A percentile compares a stretch with the other conserved stretches of the same genome.
Evolutionary conservation across 805 yeast genomes (phyloP).

Genomic region (Kodamaea kaohsiungensis): DNA sequence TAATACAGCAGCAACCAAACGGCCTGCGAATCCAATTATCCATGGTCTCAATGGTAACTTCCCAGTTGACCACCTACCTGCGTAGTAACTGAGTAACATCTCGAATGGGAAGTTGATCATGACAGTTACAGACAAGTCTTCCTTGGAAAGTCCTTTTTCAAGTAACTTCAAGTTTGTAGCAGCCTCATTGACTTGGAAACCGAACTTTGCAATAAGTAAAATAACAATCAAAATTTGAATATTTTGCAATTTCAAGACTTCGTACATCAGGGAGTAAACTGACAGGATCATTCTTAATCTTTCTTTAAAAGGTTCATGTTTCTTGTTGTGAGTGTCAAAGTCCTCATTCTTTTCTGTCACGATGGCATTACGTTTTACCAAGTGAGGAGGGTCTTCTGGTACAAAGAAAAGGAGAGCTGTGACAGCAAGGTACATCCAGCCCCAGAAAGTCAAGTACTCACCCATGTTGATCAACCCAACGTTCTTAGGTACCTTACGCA

Average conservation of each 20-base stretch:
- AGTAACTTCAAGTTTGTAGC: conserved; percentile 89
- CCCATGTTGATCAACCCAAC: conserved; percentile 72
- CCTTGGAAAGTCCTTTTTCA: conserved; percentile 90
- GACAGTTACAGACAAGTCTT: conserved; percentile 90
- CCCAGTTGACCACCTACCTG: conserved; percentile 92
- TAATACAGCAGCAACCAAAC: conserved; percentile 70
- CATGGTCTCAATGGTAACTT: conserved; percentile 79
- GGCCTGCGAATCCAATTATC: conserved; percentile 83
- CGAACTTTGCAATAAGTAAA: conserved; percentile 80
- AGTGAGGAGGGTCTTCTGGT: conserved; percentile 69
- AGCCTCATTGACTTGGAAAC: conserved; percentile 94
- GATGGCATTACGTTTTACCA: conserved; percentile 32
- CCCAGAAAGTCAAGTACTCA: conserved; percentile 77
- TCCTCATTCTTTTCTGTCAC: conserved; percentile 18
- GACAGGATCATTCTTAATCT: conserved; percentile 38
- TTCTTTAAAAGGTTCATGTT: conserved; percentile 12
- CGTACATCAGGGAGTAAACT: conserved; percentile 66
- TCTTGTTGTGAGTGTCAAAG: conserved; percentile 22
- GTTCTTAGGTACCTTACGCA: conserved; percentile 60
- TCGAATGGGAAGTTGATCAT: conserved; percentile 95
- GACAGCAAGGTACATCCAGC: conserved; percentile 64
- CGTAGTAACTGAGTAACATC: conserved; percentile 90
- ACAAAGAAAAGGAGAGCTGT: conserved; percentile 63
- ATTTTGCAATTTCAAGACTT: conserved; percentile 66
- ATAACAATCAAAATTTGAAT: conserved; percentile 74